These are phyloP conservation scores for Citrullus amarus DNA, from an alignment of 306 rosid genomes.

Conservation along the genomic window DNA sequence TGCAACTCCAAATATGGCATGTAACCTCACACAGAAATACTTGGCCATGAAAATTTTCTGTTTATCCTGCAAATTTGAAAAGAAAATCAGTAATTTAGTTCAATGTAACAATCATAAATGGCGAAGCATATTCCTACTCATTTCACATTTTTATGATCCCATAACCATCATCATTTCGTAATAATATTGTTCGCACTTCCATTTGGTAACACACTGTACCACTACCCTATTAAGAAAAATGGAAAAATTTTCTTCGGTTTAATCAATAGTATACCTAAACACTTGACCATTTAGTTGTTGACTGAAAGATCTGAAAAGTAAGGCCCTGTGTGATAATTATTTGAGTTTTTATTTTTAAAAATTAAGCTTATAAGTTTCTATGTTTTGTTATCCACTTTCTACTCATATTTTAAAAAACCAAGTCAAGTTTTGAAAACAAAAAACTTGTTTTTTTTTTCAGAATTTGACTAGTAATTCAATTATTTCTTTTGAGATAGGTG, in stretches of 20 bases:
- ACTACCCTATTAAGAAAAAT: neutral
- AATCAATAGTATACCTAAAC: neutral
- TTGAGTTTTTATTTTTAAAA: too few relatives aligned
- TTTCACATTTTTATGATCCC: neutral
- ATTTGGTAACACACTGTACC: neutral
- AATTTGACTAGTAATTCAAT: too few relatives aligned
- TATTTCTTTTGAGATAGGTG: too few relatives aligned
- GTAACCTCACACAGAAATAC: constrained; percentile 80
- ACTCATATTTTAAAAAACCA: too few relatives aligned
- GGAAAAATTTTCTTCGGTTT: neutral
- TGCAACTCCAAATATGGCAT: constrained; percentile 69
- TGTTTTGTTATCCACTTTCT: too few relatives aligned
- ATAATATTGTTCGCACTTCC: neutral
- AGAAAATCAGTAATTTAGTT: too few relatives aligned
- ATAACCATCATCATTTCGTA: neutral
- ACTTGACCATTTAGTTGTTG: neutral
- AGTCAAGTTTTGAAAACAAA: too few relatives aligned
- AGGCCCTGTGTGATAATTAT: too few relatives aligned
- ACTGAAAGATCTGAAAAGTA: neutral
- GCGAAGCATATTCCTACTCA: neutral
- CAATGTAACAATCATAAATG: neutral
- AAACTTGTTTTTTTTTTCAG: too few relatives aligned
- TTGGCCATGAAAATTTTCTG: constrained; percentile 88
- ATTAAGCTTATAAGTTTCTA: too few relatives aligned
- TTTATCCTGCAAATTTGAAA: constrained; percentile 40